Conservation (phyloP, 495 filamentous ascomycete genomes). For the Hypoxylon perforatum region DNA sequence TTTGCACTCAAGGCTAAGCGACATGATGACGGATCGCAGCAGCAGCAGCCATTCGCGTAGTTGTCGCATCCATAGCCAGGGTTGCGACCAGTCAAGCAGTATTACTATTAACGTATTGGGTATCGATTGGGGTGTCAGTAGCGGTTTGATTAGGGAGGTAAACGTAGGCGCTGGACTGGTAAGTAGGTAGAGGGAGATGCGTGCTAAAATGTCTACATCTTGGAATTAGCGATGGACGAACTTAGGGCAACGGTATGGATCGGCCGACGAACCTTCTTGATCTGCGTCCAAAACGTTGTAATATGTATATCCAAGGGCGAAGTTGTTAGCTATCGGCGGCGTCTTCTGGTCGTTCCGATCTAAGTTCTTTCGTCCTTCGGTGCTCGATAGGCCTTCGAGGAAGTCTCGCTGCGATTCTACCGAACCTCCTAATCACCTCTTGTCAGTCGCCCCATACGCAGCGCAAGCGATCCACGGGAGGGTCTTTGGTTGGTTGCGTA, state of each 20-base stretch:
- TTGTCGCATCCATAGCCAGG: conserved; percentile 91
- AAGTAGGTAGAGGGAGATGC: conserved; percentile 90
- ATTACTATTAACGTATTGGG: conserved; percentile 89
- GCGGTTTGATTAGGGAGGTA: conserved; percentile 82
- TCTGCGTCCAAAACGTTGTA: conserved; percentile 95
- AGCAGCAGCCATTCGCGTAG: conserved; percentile 88
- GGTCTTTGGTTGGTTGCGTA: conserved; percentile 55
- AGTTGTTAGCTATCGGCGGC: conserved; percentile 90
- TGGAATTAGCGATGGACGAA: conserved; percentile 16
- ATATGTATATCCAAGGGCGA: conserved; percentile 94
- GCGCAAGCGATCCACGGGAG: conserved; percentile 20
- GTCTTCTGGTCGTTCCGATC: conserved; percentile 69
- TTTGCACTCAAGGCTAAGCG: conserved; percentile 79
- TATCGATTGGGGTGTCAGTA: conserved; percentile 86
- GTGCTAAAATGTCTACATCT: conserved; percentile 81
- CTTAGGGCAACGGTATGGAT: not conserved
- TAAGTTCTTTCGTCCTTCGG: conserved; percentile 67
- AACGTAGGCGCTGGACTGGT: conserved; percentile 84
- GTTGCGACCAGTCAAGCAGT: conserved; percentile 90
- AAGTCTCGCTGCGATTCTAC: conserved; percentile 90
- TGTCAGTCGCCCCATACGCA: conserved; percentile 38
- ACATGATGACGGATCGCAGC: conserved; percentile 77
- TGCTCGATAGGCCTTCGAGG: conserved; percentile 79
- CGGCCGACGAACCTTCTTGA: conserved; percentile 77
- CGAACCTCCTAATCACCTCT: conserved; percentile 73